Base-by-base conservation (phyloP, 176 grass and related monocot genomes). In the Chloris gayana region DNA sequence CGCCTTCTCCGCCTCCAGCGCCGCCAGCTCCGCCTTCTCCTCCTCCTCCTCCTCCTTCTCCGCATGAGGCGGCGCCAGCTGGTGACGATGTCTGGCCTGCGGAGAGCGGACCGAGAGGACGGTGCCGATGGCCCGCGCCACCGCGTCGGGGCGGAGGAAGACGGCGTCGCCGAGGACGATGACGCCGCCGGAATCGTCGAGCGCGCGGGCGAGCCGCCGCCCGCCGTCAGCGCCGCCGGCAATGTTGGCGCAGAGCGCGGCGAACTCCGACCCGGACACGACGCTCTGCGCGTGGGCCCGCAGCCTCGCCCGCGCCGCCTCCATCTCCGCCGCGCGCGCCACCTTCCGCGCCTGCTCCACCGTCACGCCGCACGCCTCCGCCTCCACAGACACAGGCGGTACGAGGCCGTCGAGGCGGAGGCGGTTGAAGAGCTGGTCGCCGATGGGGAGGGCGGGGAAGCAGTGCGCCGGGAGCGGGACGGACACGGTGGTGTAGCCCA, bases 81-180 rank as follows among this genome's bases (percentile, higher is more conserved):
- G 41, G 9, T 44, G 41, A 44, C 2, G 41, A 45, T 77, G 42
- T 8, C 51, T 65, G 44, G 80, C 44, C 14, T 67, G 38, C 27
- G n/a, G n/a, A n/a, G 89, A 88, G 5, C 91, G 88, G 58, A 99
- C 83, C 62, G 89, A 90, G 9, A 95, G 88, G 50, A 99, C 83
- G 71, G 49, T 80, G 72, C 85, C 84, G 80, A 99, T 91, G 61
- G 86, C 88, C 35, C 86, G 80, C 13, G 96, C 90, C 0, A 98
- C 92, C 86, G 91, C 78, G 64, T 95, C 92, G 34, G 96, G 96
- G 34, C 86, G 93, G 82, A 99, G 92, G 85, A 99, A 93, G 42
- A 99, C 93, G 18, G 80, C 82, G 76, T 91, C 90, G 11, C 93
- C 72, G 15, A 99, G 72, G 74, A 93, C 82, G 87, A 99, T 76